A percentile compares a stretch with the other conserved stretches of the same genome.
Evolutionary conservation across 768 basidiomycete genomes (phyloP).

Genomic region (Rhizopogon vinicolor): DNA sequence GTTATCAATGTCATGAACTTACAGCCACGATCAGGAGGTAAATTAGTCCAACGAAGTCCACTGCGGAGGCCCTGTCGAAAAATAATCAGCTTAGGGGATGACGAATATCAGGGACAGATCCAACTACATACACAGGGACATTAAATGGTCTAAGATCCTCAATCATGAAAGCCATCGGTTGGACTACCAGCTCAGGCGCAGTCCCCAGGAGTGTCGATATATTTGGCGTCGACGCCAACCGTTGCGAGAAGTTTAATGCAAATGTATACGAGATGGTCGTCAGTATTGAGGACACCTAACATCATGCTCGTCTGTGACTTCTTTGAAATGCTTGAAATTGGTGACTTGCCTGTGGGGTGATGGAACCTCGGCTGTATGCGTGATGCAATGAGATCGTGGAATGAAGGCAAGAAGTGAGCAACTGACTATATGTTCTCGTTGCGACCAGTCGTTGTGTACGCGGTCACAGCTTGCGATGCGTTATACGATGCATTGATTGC

Average conservation of each 20-base stretch:
- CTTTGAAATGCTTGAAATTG: slow-evolving; percentile 4
- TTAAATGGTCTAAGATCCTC: slow-evolving; percentile 55
- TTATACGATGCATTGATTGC: slow-evolving; percentile 41
- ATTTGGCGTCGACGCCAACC: slow-evolving; percentile 22
- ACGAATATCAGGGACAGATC: neutral
- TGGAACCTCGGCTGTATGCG: slow-evolving; percentile 13
- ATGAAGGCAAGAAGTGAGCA: neutral
- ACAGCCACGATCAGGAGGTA: slow-evolving; percentile 37
- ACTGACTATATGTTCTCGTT: slow-evolving; percentile 59
- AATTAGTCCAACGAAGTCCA: slow-evolving; percentile 50
- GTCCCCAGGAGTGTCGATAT: slow-evolving; percentile 32
- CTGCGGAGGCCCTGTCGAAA: slow-evolving; percentile 41
- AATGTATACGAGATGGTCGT: slow-evolving; percentile 34
- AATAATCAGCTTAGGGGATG: neutral
- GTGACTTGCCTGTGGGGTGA: slow-evolving; percentile 6
- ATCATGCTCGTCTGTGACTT: neutral
- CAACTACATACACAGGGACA: slow-evolving; percentile 44
- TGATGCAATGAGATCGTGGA: neutral
- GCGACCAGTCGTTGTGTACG: slow-evolving; percentile 43
- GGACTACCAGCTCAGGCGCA: slow-evolving; percentile 46
- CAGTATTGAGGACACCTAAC: slow-evolving; percentile 28
- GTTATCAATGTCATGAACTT: neutral
- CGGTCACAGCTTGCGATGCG: slow-evolving; percentile 44
- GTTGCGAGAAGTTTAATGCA: slow-evolving; percentile 25
- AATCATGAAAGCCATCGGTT: slow-evolving; percentile 45